A percentile compares a stretch with the other conserved stretches of the same genome.
Evolutionary conservation across 768 basidiomycete species (phyloP).

Genomic region (Lactarius deliciosus): DNA sequence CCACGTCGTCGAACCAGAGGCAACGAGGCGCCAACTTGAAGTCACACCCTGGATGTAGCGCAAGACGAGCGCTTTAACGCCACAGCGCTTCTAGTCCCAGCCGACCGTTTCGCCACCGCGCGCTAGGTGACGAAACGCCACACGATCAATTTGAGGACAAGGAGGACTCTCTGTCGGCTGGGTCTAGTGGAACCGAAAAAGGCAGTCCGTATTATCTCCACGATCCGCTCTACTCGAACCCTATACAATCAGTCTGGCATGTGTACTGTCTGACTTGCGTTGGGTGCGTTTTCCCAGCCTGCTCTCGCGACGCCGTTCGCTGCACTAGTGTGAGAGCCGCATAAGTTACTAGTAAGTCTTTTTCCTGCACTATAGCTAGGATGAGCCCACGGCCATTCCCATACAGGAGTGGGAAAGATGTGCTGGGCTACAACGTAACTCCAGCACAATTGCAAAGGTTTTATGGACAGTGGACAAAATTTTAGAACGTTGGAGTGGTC

Average conservation of each 20-base stretch:
- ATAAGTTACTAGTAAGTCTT: too few relatives aligned
- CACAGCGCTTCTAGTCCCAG: background rate
- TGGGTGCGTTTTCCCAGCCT: background rate
- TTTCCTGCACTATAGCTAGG: background rate
- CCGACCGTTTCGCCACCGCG: background rate
- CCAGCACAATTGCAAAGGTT: too few relatives aligned
- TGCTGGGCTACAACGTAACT: background rate
- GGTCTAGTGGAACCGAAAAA: background rate
- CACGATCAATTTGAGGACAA: background rate
- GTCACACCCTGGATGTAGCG: too few relatives aligned
- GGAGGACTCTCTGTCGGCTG: background rate
- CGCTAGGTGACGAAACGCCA: background rate
- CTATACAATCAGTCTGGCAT: background rate
- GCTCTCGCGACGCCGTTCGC: background rate
- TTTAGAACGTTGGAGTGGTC: too few relatives aligned
- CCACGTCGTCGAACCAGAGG: background rate
- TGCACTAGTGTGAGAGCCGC: background rate
- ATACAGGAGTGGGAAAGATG: background rate
- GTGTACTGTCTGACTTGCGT: background rate
- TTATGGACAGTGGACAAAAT: too few relatives aligned
- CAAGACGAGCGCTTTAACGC: background rate
- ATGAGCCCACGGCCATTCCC: background rate
- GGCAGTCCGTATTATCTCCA: background rate
- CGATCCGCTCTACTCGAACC: background rate
- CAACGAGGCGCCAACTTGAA: background rate